Percentiles rank a stretch among this genome's conserved stretches.
phyloP scores from a whole-genome alignment of 768 basidiomycete species.

The Udeniomyces megalosporus region DNA sequence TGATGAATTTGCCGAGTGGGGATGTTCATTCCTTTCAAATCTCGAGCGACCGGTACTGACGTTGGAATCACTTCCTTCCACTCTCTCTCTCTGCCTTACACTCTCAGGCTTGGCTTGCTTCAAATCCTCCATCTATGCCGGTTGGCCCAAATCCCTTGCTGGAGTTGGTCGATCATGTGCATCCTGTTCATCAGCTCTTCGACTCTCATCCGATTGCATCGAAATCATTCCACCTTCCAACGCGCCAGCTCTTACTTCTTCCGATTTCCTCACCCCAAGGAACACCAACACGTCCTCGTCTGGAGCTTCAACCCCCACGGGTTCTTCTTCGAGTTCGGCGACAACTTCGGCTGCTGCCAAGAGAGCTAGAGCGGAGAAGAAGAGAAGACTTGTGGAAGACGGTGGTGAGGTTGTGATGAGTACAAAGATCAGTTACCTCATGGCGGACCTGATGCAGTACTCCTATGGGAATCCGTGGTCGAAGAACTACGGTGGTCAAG shows the following conservation, averaged over 20 bases:
- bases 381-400: not conserved
- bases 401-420: conserved; percentile 34
- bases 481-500: conserved; percentile 53
- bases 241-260: conserved; percentile 30
- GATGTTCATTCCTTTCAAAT: no score
- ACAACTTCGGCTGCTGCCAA: not conserved
- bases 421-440: conserved; percentile 72
- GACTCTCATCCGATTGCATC: conserved; percentile 51
- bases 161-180: conserved; percentile 52
- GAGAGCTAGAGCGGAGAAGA: conserved; percentile 2
- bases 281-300: not conserved
- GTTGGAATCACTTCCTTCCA: no score
- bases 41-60: no score
- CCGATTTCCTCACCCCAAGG: conserved; percentile 29
- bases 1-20: no score
- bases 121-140: conserved; percentile 55
- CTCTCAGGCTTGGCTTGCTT: conserved; percentile 45
- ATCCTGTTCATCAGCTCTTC: conserved; percentile 55
- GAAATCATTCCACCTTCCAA: conserved; percentile 54
- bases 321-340: not conserved
- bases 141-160: conserved; percentile 55
- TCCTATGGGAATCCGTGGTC: conserved; percentile 77
- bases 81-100: no score
- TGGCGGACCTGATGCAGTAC: conserved; percentile 61
- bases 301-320: not conserved